A percentile compares a stretch with the other conserved stretches of the same genome.
Conservation (phyloP, 2,329 filamentous ascomycete species). For the Phialocephala subalpina region DNA sequence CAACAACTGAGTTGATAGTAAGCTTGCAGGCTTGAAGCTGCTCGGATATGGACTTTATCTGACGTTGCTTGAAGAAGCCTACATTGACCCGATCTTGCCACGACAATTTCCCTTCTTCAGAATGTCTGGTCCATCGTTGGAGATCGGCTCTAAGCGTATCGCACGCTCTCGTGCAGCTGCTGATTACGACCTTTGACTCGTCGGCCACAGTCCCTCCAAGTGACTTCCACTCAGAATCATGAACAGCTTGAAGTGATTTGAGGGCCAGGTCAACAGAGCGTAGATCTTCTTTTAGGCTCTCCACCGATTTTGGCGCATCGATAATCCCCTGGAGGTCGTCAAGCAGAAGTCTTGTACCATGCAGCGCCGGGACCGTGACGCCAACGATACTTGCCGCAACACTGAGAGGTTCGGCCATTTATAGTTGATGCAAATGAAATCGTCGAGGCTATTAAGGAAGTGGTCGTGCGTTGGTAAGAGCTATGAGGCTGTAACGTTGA, state of each 20-base stretch:
- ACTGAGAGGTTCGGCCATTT: constrained; percentile 42
- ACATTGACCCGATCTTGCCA: constrained; percentile 45
- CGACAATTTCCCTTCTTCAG: too few relatives aligned
- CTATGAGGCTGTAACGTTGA: constrained; percentile 22
- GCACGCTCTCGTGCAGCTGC: constrained; percentile 43
- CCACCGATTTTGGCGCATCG: constrained; percentile 45
- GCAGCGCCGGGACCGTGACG: constrained; percentile 43
- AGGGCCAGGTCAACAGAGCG: constrained; percentile 42
- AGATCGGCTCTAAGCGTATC: constrained; percentile 42
- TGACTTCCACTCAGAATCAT: constrained; percentile 44
- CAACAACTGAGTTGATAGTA: constrained; percentile 42
- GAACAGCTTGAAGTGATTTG: constrained; percentile 40
- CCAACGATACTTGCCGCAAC: constrained; percentile 43
- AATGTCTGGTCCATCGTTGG: constrained; percentile 45
- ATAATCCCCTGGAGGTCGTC: constrained; percentile 44
- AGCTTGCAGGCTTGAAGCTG: constrained; percentile 46
- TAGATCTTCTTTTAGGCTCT: constrained; percentile 43
- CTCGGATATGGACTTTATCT: constrained; percentile 46
- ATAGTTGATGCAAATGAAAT: too few relatives aligned
- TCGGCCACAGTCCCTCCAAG: constrained; percentile 41
- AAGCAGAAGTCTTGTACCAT: constrained; percentile 43
- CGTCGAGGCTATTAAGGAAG: constrained; percentile 25
- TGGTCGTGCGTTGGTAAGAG: constrained; percentile 21
- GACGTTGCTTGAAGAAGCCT: constrained; percentile 46
- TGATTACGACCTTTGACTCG: constrained; percentile 42